Base-by-base conservation (phyloP, 1,284 basidiomycete species). In the Trichosporon coremiiforme region DNA sequence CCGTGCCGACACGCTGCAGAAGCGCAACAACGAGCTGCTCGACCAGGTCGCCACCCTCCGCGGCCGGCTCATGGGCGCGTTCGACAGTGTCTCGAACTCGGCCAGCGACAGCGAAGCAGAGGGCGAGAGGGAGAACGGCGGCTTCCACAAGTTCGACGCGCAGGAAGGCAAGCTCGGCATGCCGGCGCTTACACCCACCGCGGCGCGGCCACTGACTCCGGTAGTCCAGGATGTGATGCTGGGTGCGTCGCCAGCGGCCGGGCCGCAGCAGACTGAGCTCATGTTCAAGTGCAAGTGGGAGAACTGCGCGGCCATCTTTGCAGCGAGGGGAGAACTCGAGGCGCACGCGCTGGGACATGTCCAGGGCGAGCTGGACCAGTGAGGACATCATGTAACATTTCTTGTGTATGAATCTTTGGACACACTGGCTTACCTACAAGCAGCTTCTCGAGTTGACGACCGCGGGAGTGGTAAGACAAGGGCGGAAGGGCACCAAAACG, bases 21-120 rank as follows among this genome's bases (percentile, higher is more conserved):
- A 74, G 35, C 68, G 80, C 50, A 82, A 81, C 69, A 77, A 78
- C 45, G 74, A 78, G 53, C 68, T 82, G 15, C 38, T 65, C 1
- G 74, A 77, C 29, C 75, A 76, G 68, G 60, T 76, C 20, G 67
- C 74, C 9, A 60, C 70, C 7, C 65, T 79, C 5, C 71, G 79
- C 25, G 81, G 77, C 5, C 68, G 70, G 20, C 64, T 76, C 29
- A 77, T 79, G 72, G 81, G 79, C 10, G 75, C 78, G 6, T 73
- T 79, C 17, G 74, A 72, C 50, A 38, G 50, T 4, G 50, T 41
- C 4, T n/a, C n/a, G 71, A 67, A 9, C 72, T 71, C 5, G 70
- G 66, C 25, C n/a, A 66, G 62, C 41, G 71, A 69, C 10, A 64
- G 69, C 47, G 74, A 70, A 22, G 62, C 53, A 0, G 70, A 65